Evolutionary conservation across 2,329 filamentous ascomycete species (phyloP), one percentile per base, ranked within the genome.

Genomic region (Aspergillus intermedius): DNA sequence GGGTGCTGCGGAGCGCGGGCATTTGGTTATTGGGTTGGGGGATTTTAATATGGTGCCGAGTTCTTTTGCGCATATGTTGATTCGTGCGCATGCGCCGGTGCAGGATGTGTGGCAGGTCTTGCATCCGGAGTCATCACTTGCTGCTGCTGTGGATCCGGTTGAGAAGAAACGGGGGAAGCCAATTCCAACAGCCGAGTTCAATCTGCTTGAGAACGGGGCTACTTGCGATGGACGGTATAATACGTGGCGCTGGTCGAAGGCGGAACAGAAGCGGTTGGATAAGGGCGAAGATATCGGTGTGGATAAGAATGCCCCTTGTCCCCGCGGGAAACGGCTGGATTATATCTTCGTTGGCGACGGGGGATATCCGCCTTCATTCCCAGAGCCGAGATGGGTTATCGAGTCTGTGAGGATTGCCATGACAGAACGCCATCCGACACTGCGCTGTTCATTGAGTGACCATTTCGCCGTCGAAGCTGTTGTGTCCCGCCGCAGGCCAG

Each of bases 21-120:
- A 91, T 65, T 76, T 97, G 25, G 90, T 91, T 45, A 74, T 97
- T 40, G 91, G 84, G 5, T 74, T 95, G 47, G 93, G 93, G 22
- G 93, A 97, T 73, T 96, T 97, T 74, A 97, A 97, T 72, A 95
- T 95, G 86, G 75, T 89, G n/a, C 93, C 93, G 0, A 71, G 86
- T 37, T 94, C 88, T 22, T 81, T 95, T 53, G 85, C 87, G 28
- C 88, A 97, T 71, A 81, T 83, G 47, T 77, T 97, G 55, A 84
- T 98, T 57, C 87, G 86, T 49, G 81, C 83, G 3, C 84, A 90
- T 62, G 82, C 85, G 8, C 84, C 85, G 12, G 84, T 95, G 23
- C 79, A 79, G 41, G 93, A 98, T 65, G 82, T 83, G 19, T 98
- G 93, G 93, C 81, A 87, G 47, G 78, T 87, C 25, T 69, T 94